Percentiles rank a stretch among this genome's conserved stretches.
These are phyloP conservation scores for Podospora pseudocomata DNA, from an alignment of 495 filamentous ascomycete species.

Conservation along the genomic window DNA sequence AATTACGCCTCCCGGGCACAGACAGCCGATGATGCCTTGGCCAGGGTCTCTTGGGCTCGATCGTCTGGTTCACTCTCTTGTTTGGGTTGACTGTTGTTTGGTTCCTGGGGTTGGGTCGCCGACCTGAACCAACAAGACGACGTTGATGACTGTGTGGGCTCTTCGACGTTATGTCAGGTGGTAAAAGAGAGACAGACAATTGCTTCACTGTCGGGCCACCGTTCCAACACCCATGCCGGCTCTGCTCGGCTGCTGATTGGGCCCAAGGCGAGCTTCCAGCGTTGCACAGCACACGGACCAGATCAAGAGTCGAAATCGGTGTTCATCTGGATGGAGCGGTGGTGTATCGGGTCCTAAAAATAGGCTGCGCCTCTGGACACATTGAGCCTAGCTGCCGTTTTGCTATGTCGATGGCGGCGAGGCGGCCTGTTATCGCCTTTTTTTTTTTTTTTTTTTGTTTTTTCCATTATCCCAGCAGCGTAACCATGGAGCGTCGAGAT, in stretches of 20 bases:
- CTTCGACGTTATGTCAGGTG: not conserved
- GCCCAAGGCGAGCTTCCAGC: constrained; percentile 11
- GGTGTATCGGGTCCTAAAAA: constrained; percentile 20
- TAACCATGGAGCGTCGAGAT: not conserved
- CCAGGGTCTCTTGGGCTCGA: not conserved
- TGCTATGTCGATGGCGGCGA: constrained; percentile 11
- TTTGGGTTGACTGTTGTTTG: not conserved
- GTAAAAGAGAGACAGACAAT: not conserved
- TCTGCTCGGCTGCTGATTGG: constrained; percentile 16
- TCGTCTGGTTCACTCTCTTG: constrained; percentile 4
- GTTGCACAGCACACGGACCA: constrained; percentile 18
- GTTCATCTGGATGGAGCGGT: constrained; percentile 3
- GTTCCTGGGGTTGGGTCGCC: constrained; percentile 2
- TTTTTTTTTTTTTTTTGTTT: not conserved
- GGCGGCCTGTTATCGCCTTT: constrained; percentile 16
- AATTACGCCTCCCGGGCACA: constrained; percentile 5
- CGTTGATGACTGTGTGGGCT: not conserved
- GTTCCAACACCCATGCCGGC: constrained; percentile 2
- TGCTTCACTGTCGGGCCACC: not conserved
- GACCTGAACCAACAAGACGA: not conserved
- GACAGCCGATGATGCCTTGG: constrained; percentile 5
- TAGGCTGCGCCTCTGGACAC: constrained; percentile 17
- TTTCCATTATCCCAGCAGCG: not conserved
- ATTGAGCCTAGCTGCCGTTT: constrained; percentile 23
- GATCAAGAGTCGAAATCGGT: constrained; percentile 16